Conservation (phyloP, 306 rosid genomes). For the Canavalia gladiata region DNA sequence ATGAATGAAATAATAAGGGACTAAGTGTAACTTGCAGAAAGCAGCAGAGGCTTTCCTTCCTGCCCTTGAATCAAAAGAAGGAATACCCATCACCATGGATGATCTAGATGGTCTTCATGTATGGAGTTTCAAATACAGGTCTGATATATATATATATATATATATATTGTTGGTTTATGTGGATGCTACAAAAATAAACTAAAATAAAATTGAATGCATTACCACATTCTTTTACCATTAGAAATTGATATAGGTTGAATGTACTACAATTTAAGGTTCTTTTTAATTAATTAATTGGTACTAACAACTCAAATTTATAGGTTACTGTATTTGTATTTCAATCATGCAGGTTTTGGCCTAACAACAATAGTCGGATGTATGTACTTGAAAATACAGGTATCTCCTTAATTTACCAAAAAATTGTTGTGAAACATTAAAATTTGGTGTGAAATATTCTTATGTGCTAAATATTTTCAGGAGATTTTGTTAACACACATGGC, state of each 20-base stretch:
- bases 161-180: not conserved
- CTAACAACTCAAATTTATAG: not conserved
- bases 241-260: constrained; percentile 23
- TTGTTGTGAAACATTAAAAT: not conserved
- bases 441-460: not conserved
- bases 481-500: constrained; percentile 79
- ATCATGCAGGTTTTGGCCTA: constrained; percentile 90
- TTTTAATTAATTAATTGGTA: constrained; percentile 18
- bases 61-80: constrained; percentile 85
- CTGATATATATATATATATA: not conserved
- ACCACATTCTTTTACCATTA: not conserved
- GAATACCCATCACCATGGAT: constrained; percentile 78
- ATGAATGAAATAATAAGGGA: not conserved
- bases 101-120: constrained; percentile 89
- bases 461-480: constrained; percentile 63
- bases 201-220: constrained; percentile 14
- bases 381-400: constrained; percentile 98
- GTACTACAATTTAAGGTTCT: not conserved
- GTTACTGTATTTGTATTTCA: constrained; percentile 12
- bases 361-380: constrained; percentile 95
- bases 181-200: not conserved
- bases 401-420: not conserved
- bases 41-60: constrained; percentile 94
- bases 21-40: constrained; percentile 62
- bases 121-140: constrained; percentile 99